Percentiles rank a stretch among this genome's conserved stretches.
These are phyloP conservation scores for Podospora pseudocomata DNA, from an alignment of 495 filamentous ascomycete species.

Conservation along the genomic window DNA sequence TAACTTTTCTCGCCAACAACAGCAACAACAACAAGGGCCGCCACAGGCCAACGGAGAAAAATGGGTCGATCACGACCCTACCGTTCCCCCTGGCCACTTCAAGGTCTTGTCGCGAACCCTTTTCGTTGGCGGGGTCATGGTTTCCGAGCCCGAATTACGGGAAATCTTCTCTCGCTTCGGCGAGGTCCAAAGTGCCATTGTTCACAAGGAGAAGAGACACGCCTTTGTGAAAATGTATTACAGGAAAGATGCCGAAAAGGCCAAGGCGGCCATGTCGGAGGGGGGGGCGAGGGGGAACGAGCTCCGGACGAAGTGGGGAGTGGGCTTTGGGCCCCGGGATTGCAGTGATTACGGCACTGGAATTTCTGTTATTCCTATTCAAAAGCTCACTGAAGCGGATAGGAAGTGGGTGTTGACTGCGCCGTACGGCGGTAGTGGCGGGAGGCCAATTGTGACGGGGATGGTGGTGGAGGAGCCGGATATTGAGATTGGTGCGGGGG, in stretches of 20 bases:
- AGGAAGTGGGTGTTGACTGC: constrained; percentile 96
- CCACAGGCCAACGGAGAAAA: constrained; percentile 48
- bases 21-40: constrained; percentile 16
- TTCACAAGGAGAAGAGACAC: constrained; percentile 94
- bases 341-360: constrained; percentile 94
- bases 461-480: constrained; percentile 95
- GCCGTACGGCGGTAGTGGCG: constrained; percentile 89
- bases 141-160: constrained; percentile 75
- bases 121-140: constrained; percentile 94
- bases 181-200: constrained; percentile 91
- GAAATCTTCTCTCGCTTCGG: constrained; percentile 75
- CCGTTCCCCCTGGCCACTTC: constrained; percentile 68
- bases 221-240: constrained; percentile 98
- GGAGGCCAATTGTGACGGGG: constrained; percentile 70
- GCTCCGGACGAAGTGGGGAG: constrained; percentile 91
- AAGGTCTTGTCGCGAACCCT: constrained; percentile 89
- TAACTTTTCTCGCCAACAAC: not conserved
- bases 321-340: constrained; percentile 94
- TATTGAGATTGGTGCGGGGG: constrained; percentile 96
- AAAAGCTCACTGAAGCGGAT: constrained; percentile 90
- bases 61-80: constrained; percentile 75
- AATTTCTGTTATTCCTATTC: constrained; percentile 88
- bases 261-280: constrained; percentile 86
- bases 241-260: constrained; percentile 75
- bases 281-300: constrained; percentile 70